Percentiles rank a stretch among this genome's conserved stretches.
Conservation (phyloP, 2,329 filamentous ascomycete genomes). For the Ophiostoma fasciatum region DNA sequence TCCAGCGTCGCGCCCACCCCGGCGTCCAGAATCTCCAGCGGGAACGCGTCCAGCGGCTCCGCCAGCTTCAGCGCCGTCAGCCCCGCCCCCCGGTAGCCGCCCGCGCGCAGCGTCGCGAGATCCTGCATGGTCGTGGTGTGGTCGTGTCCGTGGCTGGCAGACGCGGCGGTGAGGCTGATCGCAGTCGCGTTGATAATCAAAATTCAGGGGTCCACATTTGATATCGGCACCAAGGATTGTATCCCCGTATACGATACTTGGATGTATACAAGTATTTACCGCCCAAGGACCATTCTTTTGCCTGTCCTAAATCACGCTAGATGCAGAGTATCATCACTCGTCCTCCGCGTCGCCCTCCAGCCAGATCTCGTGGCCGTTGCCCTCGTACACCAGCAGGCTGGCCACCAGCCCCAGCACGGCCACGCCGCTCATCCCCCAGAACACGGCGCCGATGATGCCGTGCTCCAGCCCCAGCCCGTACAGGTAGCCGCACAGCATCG, state of each 20-base stretch:
- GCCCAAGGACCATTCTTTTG: too few species aligned
- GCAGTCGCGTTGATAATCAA: too few species aligned
- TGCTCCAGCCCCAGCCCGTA: slow-evolving; percentile 43
- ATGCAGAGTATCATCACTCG: slow-evolving; percentile 9
- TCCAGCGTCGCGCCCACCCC: slow-evolving; percentile 24
- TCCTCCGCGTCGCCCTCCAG: slow-evolving; percentile 45
- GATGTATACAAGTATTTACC: too few species aligned
- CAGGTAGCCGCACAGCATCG: slow-evolving; percentile 42
- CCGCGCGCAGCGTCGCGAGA: slow-evolving; percentile 17
- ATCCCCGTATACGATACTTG: too few species aligned
- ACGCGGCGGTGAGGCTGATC: too few species aligned
- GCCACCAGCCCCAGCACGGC: slow-evolving; percentile 33
- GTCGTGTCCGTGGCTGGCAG: background rate
- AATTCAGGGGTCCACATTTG: too few species aligned
- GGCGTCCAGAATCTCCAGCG: slow-evolving; percentile 22
- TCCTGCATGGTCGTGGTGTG: slow-evolving; percentile 15
- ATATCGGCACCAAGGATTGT: too few species aligned
- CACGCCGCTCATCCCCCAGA: slow-evolving; percentile 38
- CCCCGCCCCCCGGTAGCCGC: slow-evolving; percentile 17
- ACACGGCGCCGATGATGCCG: slow-evolving; percentile 43
- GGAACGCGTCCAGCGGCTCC: slow-evolving; percentile 21
- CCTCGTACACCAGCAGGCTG: slow-evolving; percentile 40
- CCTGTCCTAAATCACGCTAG: too few species aligned
- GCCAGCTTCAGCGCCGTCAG: slow-evolving; percentile 22
- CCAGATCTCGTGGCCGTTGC: slow-evolving; percentile 50